Percentiles rank a stretch among this genome's conserved stretches.
Evolutionary conservation across 306 rosid species (phyloP).

Genomic region (Sesbania bispinosa): DNA sequence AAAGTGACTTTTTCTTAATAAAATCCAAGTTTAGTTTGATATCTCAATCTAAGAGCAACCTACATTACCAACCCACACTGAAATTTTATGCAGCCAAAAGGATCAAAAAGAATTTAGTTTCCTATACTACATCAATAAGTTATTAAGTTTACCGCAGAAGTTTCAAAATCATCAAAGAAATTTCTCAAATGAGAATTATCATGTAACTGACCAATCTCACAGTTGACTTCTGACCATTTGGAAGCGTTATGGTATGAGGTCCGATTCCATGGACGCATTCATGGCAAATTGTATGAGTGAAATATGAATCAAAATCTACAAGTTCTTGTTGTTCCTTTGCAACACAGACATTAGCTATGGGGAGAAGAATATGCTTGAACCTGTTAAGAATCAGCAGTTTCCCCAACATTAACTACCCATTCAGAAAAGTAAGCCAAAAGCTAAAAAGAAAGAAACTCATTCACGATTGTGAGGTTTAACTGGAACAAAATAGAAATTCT

Average conservation of each 20-base stretch:
- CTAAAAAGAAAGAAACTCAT: constrained; percentile 18
- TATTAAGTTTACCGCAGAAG: neutral
- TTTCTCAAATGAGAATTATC: constrained; percentile 9
- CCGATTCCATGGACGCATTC: constrained; percentile 99
- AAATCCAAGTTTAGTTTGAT: too few relatives aligned
- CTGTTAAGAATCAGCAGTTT: constrained; percentile 43
- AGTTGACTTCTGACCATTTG: constrained; percentile 80
- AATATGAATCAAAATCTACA: constrained; percentile 92
- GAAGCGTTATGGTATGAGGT: constrained; percentile 89
- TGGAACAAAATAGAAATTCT: constrained; percentile 13
- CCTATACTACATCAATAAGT: neutral
- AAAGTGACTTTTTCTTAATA: neutral
- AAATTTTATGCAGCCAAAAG: too few relatives aligned
- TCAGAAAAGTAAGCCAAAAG: neutral
- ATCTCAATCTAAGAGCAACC: too few relatives aligned
- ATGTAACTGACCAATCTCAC: constrained; percentile 81
- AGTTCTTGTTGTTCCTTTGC: constrained; percentile 64
- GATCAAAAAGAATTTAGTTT: neutral
- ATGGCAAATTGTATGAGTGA: constrained; percentile 91
- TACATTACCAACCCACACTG: too few relatives aligned
- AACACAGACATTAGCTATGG: constrained; percentile 76
- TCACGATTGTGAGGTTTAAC: constrained; percentile 7
- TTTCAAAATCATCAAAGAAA: constrained; percentile 3
- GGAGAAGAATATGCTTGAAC: constrained; percentile 83
- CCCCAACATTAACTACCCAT: neutral